Conservation (phyloP, 345 rosid species). For the Bruguiera parviflora region DNA sequence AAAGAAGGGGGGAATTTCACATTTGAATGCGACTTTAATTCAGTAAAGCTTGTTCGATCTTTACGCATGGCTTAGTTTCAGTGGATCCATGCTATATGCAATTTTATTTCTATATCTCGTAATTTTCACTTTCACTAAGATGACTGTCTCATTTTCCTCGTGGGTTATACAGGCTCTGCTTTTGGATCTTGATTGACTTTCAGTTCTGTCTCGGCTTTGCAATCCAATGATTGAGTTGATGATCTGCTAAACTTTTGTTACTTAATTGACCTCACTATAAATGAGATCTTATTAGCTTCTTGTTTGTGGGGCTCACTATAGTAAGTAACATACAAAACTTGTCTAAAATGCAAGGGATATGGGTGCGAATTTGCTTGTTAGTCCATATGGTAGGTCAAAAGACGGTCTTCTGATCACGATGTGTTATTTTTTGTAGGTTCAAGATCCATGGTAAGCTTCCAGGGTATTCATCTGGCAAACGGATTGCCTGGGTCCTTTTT, state of each 20-base stretch:
- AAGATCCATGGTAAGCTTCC: constrained; percentile 31
- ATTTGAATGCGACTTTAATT: background rate
- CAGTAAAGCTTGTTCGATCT: background rate
- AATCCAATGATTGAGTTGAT: background rate
- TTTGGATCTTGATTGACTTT: background rate
- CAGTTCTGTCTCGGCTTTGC: background rate
- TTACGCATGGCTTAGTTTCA: background rate
- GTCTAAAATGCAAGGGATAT: background rate
- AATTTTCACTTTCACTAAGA: too few species aligned
- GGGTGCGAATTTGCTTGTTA: background rate
- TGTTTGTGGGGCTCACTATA: background rate
- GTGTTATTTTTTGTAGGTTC: constrained; percentile 16
- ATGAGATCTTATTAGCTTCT: background rate
- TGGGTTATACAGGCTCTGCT: too few species aligned
- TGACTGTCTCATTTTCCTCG: too few species aligned
- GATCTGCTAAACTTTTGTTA: background rate
- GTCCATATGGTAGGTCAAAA: background rate
- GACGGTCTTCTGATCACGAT: background rate
- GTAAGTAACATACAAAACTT: too few species aligned
- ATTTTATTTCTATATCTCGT: too few species aligned
- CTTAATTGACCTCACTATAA: background rate
- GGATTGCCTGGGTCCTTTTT: constrained; percentile 15
- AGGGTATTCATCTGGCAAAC: constrained; percentile 17
- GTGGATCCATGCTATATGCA: too few species aligned
- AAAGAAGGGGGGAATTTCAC: background rate